Evolutionary conservation across 768 basidiomycete genomes (phyloP).

Genomic region (Exidia glandulosa): DNA sequence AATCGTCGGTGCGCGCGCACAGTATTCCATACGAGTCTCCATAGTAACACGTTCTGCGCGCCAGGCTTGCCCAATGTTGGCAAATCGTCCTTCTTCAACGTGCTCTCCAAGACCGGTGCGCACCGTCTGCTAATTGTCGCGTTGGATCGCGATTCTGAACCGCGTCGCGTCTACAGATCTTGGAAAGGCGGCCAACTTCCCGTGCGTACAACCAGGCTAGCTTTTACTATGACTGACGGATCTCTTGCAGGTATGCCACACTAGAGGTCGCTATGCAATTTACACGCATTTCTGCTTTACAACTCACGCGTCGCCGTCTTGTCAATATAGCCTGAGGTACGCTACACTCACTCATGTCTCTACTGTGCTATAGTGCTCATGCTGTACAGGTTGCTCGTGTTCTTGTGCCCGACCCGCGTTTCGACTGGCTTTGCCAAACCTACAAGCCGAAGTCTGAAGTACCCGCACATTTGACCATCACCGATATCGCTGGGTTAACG

Average conservation of each 20-base stretch:
- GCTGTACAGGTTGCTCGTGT: constrained; percentile 57
- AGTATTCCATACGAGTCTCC: constrained; percentile 2
- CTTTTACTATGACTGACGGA: not conserved
- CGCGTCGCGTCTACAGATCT: constrained; percentile 39
- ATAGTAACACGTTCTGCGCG: constrained; percentile 2
- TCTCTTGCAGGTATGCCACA: constrained; percentile 46
- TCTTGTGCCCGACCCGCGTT: constrained; percentile 86
- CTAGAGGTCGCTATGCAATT: constrained; percentile 43
- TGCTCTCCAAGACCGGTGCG: constrained; percentile 79
- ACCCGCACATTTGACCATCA: constrained; percentile 92
- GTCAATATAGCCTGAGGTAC: constrained; percentile 29
- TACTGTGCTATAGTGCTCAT: not conserved
- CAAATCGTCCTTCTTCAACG: constrained; percentile 99
- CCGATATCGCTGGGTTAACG: constrained; percentile 97
- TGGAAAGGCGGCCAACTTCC: constrained; percentile 94
- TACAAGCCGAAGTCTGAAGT: constrained; percentile 86
- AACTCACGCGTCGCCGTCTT: not conserved
- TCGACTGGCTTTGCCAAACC: constrained; percentile 83
- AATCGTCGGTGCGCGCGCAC: constrained; percentile 76
- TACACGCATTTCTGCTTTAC: not conserved
- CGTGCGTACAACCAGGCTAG: constrained; percentile 17
- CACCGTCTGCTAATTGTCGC: not conserved
- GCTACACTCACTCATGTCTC: not conserved
- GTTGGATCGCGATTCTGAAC: constrained; percentile 7
- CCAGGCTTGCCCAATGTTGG: constrained; percentile 91